Base-by-base conservation (phyloP, 257 asterid species). In the Cordia subcordata region DNA sequence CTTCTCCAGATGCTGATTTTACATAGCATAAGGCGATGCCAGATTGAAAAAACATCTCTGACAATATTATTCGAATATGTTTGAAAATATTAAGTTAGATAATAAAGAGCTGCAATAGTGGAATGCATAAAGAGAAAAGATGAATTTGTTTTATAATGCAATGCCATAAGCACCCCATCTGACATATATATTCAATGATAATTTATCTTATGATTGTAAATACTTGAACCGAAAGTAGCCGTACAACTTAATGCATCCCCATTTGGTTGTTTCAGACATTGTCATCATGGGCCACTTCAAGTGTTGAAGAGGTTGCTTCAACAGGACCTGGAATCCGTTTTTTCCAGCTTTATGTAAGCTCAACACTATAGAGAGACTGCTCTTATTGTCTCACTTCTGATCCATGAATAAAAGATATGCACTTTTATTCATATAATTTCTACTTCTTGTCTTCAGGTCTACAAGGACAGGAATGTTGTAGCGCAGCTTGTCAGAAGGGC, bases 281-380 rank as follows among this genome's bases (percentile, higher is more conserved):
- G 76, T 80, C 82, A 22, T 76, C 85, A 12, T 80, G 82, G 82
- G 82, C 85, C 16, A 80, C 85, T 58, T 80, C 82, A 57, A 80
- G 85, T 38, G 85, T 90, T 18, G 96, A 87, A 68, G 97, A 90
- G 81, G 97, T 90, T 72, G 94, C 97, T 72, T 90, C 97, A n/a
- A 68, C 70, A 15, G 81, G 77, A 70, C 81, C 85, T 14, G 80
- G 85, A 54, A 70, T 80, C 65, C 82, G 80, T 14, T 80, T 80
- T 63, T 73, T 80, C 72, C 81, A 80, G 64, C 82, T 80, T 54
- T 80, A 76, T 55, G 81, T 75, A 68, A 72, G 81, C 53, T 57
- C 55, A 35, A 18, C 32, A 18, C 32, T 52, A 9, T 1, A 5
- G 10, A 5, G 12, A 42, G 5, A 42, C 47, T 10, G 15, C 47